phyloP scores from a whole-genome alignment of 2,329 filamentous ascomycete species.

The Emergomyces orientalis region DNA sequence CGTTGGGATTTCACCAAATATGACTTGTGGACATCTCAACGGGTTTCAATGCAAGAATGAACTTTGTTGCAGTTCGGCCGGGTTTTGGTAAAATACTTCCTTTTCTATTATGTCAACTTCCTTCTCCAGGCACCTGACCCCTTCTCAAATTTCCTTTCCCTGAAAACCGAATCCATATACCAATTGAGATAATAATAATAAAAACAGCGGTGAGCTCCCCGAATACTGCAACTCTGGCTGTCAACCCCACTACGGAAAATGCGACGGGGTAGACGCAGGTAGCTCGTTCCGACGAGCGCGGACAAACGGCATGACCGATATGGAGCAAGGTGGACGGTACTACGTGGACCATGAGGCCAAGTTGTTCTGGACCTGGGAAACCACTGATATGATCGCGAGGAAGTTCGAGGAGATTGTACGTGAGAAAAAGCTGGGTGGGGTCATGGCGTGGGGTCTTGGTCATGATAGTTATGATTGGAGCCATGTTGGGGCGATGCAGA shows the following conservation, averaged over 20 bases:
- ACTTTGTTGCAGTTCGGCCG: conserved; percentile 30
- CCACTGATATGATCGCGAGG: conserved; percentile 46
- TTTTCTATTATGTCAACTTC: neutral
- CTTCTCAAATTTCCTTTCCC: neutral
- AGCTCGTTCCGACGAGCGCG: conserved; percentile 51
- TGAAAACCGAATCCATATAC: neutral
- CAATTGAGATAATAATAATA: conserved; percentile 7
- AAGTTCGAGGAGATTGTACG: conserved; percentile 56
- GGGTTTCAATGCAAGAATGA: conserved; percentile 24
- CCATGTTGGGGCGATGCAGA: conserved; percentile 37
- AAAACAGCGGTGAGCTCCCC: conserved; percentile 24
- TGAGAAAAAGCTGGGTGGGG: conserved; percentile 52
- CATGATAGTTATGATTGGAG: conserved; percentile 48
- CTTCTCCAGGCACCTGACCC: neutral
- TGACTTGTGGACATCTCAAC: conserved; percentile 26
- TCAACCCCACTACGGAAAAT: conserved; percentile 32
- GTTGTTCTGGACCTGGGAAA: conserved; percentile 69
- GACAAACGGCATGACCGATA: conserved; percentile 47
- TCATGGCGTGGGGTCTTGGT: conserved; percentile 67
- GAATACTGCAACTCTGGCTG: conserved; percentile 28
- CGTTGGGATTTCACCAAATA: conserved; percentile 20
- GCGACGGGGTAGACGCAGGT: conserved; percentile 42
- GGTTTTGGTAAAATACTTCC: conserved; percentile 24
- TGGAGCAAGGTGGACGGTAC: conserved; percentile 53
- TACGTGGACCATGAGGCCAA: conserved; percentile 53